These are phyloP conservation scores for Clonostachys solani DNA, from an alignment of 2,329 filamentous ascomycete genomes.

Conservation along the genomic window DNA sequence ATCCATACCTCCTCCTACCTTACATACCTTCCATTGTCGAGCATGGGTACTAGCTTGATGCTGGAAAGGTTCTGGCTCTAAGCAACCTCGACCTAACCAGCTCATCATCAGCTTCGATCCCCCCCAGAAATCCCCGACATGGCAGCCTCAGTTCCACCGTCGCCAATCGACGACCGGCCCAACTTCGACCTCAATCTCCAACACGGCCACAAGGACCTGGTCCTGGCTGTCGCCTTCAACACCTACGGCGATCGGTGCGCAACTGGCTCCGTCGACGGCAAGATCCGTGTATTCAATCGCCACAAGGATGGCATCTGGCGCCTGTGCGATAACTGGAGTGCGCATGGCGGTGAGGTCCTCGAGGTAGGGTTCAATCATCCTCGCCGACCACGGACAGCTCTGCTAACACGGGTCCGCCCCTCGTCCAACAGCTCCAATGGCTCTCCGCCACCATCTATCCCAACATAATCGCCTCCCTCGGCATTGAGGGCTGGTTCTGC, in stretches of 20 bases:
- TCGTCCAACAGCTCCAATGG: constrained; percentile 71
- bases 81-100: background rate
- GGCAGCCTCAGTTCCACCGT: constrained; percentile 23
- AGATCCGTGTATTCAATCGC: constrained; percentile 85
- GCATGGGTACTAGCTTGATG: background rate
- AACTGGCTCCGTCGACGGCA: constrained; percentile 87
- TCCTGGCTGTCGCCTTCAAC: constrained; percentile 85
- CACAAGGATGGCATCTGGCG: constrained; percentile 76
- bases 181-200: constrained; percentile 59
- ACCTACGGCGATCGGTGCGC: constrained; percentile 88
- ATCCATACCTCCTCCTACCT: too few relatives aligned
- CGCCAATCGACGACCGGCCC: constrained; percentile 37
- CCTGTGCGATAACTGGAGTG: constrained; percentile 82
- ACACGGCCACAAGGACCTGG: constrained; percentile 74
- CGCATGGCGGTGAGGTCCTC: constrained; percentile 84
- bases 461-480: constrained; percentile 81
- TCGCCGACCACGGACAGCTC: background rate
- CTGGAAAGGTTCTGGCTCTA: too few relatives aligned
- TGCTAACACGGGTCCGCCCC: constrained; percentile 4
- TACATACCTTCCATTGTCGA: too few relatives aligned
- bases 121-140: constrained; percentile 4
- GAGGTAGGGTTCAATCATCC: constrained; percentile 55
- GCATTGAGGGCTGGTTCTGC: constrained; percentile 84
- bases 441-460: constrained; percentile 84
- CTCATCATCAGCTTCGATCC: background rate